phyloP scores from a whole-genome alignment of 352 stramenopile species.

The Lagenidium giganteum region DNA sequence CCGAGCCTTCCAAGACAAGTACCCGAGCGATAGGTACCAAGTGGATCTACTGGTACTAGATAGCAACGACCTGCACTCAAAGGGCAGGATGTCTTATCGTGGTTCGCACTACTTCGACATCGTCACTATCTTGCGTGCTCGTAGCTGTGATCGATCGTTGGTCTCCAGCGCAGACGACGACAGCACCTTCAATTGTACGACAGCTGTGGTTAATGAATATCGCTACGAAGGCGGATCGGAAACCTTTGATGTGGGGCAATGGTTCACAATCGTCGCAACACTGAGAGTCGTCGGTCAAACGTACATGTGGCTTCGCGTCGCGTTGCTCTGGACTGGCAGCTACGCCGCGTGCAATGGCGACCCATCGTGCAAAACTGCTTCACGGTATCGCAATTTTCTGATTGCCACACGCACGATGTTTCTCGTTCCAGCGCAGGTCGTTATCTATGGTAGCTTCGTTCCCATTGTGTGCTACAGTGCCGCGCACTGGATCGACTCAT shows the following conservation, averaged over 20 bases:
- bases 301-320: not conserved
- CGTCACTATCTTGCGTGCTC: conserved; percentile 9
- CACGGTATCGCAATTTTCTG: no score
- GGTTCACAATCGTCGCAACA: not conserved
- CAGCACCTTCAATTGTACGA: not conserved
- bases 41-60: conserved; percentile 19
- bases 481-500: conserved; percentile 5
- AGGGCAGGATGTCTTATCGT: conserved; percentile 8
- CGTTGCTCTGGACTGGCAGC: not conserved
- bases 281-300: not conserved
- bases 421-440: conserved; percentile 5
- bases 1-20: conserved; percentile 1
- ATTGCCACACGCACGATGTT: conserved; percentile 3
- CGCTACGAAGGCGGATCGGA: conserved; percentile 1
- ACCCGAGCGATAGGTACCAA: conserved; percentile 5
- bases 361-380: no score
- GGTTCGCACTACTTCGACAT: conserved; percentile 11
- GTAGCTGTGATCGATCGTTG: not conserved
- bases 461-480: conserved; percentile 1
- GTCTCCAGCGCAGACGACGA: no score
- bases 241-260: not conserved
- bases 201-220: not conserved
- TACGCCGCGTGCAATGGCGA: no score
- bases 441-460: not conserved
- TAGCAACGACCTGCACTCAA: conserved; percentile 6